Evolutionary conservation across 2,329 filamentous ascomycete genomes (phyloP).

Genomic region (Periconia sp.): DNA sequence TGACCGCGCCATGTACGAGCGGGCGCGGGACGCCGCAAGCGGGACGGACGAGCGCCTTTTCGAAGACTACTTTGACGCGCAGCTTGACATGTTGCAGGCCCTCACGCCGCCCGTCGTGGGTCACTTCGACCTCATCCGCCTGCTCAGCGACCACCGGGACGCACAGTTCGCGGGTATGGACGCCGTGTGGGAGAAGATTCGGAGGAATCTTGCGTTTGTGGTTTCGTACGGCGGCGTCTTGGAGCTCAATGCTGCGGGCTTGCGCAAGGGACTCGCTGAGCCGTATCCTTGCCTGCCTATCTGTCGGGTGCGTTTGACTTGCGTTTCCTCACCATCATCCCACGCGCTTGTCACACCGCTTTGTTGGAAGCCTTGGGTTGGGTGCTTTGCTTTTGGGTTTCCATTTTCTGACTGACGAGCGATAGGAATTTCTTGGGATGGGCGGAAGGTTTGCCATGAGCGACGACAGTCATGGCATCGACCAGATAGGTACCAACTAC

Average conservation of each 20-base stretch:
- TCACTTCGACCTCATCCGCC: constrained; percentile 88
- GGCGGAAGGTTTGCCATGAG: constrained; percentile 86
- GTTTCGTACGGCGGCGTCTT: constrained; percentile 76
- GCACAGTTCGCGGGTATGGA: constrained; percentile 60
- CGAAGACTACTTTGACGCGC: constrained; percentile 84
- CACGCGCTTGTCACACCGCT: constrained; percentile 20
- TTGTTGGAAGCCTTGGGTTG: constrained; percentile 6
- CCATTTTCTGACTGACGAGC: constrained; percentile 19
- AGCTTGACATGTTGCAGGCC: constrained; percentile 75
- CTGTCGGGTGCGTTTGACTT: constrained; percentile 62
- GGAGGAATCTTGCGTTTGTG: constrained; percentile 73
- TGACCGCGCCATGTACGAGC: constrained; percentile 66
- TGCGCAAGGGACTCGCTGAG: constrained; percentile 88
- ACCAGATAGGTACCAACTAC: constrained; percentile 88
- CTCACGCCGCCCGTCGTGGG: constrained; percentile 79
- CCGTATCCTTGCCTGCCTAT: constrained; percentile 83
- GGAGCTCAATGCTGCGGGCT: constrained; percentile 83
- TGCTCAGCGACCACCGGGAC: constrained; percentile 72
- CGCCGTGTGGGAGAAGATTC: constrained; percentile 71
- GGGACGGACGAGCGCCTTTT: constrained; percentile 67
- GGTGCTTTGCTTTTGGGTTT: too few species aligned
- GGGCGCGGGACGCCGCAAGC: constrained; percentile 58
- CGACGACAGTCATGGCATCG: constrained; percentile 90
- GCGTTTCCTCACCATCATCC: background rate
- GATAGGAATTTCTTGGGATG: constrained; percentile 68